phyloP scores from a whole-genome alignment of 2,329 filamentous ascomycete genomes.

The Myotisia sp. region DNA sequence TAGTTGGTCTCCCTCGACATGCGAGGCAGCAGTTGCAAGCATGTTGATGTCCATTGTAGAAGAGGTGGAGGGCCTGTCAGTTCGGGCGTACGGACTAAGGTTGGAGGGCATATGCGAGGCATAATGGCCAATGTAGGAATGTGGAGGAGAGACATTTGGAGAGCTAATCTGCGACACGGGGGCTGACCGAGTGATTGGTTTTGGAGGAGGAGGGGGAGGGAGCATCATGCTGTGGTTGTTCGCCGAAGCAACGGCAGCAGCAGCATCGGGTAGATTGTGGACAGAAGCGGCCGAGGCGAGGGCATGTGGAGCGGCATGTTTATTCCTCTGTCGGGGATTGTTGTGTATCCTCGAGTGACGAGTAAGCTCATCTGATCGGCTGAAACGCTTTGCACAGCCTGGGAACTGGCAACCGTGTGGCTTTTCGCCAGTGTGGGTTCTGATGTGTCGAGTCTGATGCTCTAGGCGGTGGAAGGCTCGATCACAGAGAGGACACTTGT shows the following conservation, averaged over 20 bases:
- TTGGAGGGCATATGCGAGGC: conserved; percentile 44
- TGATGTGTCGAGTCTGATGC: conserved; percentile 83
- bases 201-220: conserved; percentile 62
- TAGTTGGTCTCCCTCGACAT: conserved; percentile 52
- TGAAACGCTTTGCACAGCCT: conserved; percentile 94
- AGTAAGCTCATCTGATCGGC: conserved; percentile 88
- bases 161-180: conserved; percentile 74
- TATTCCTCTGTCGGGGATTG: conserved; percentile 88
- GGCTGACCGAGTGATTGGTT: conserved; percentile 74
- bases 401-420: conserved; percentile 91
- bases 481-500: conserved; percentile 96
- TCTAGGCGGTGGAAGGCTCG: conserved; percentile 97
- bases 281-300: conserved; percentile 37
- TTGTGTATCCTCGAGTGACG: conserved; percentile 96
- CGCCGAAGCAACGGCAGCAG: conserved; percentile 31
- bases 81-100: conserved; percentile 38
- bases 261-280: conserved; percentile 13
- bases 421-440: conserved; percentile 96
- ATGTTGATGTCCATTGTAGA: conserved; percentile 49
- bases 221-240: too few species aligned
- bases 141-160: conserved; percentile 91
- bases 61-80: conserved; percentile 35
- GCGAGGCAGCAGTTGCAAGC: conserved; percentile 54
- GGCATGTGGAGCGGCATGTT: conserved; percentile 45
- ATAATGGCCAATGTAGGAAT: conserved; percentile 55